Conservation (phyloP, 805 yeast species). For the Yarrowia porcina region DNA sequence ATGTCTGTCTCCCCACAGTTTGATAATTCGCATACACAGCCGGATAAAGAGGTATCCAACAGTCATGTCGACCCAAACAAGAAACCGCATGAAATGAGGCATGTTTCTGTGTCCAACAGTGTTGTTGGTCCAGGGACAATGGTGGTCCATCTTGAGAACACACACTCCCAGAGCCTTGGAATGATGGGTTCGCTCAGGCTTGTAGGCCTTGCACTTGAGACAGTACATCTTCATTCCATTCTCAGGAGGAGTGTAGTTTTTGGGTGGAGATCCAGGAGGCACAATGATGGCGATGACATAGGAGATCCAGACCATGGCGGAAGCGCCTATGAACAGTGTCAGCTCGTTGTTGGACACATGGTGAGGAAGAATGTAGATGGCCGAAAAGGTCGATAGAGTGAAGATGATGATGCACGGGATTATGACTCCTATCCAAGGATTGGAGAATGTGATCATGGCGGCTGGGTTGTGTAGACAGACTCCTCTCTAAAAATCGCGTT, state of each 20-base stretch:
- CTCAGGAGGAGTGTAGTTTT: conserved; percentile 43
- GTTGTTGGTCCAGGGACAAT: conserved; percentile 89
- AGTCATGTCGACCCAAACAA: conserved; percentile 53
- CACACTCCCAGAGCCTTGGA: conserved; percentile 67
- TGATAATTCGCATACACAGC: conserved; percentile 42
- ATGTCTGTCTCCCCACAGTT: conserved; percentile 40
- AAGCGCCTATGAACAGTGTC: conserved; percentile 46
- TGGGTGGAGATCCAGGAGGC: conserved; percentile 68
- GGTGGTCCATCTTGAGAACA: conserved; percentile 90
- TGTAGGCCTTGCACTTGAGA: conserved; percentile 63
- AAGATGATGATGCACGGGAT: conserved; percentile 62
- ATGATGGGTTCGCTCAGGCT: conserved; percentile 85
- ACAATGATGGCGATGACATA: conserved; percentile 64
- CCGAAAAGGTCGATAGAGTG: conserved; percentile 16
- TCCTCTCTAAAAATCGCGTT: not conserved
- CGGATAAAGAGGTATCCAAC: conserved; percentile 43
- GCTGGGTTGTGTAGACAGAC: not conserved
- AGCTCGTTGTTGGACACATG: conserved; percentile 44
- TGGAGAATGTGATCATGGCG: conserved; percentile 31
- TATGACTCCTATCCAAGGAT: conserved; percentile 39
- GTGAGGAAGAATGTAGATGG: conserved; percentile 41
- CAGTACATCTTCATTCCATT: conserved; percentile 69
- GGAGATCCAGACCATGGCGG: conserved; percentile 67
- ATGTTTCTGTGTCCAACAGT: conserved; percentile 79
- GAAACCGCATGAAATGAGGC: conserved; percentile 76